Evolutionary conservation across 192 early-diverging fungal species (phyloP).

Genomic region (Pilobolus umbonatus): DNA sequence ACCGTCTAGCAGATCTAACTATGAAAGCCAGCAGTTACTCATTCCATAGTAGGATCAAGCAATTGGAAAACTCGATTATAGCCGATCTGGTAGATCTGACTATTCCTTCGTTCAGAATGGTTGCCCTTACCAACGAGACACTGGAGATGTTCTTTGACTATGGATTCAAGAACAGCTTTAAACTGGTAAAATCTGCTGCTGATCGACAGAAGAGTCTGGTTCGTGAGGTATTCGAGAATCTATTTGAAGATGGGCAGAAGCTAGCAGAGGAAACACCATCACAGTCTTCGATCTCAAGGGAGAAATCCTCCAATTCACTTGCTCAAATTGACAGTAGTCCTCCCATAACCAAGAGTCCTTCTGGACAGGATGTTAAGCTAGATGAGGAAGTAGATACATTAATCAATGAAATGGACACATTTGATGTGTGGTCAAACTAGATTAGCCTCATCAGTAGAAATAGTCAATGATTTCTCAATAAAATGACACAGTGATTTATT

Average conservation of each 20-base stretch:
- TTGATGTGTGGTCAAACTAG: constrained; percentile 20
- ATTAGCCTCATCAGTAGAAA: not conserved
- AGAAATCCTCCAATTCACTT: not conserved
- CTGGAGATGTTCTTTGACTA: constrained; percentile 81
- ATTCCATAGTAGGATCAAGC: constrained; percentile 1
- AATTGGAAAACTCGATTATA: constrained; percentile 5
- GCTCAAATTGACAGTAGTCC: constrained; percentile 26
- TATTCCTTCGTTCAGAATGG: constrained; percentile 49
- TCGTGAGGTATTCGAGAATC: constrained; percentile 52
- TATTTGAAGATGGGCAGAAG: constrained; percentile 47
- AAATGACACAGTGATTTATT: too few species aligned
- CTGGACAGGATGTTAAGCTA: constrained; percentile 16
- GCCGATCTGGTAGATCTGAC: constrained; percentile 7
- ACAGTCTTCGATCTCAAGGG: not conserved
- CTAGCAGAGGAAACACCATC: constrained; percentile 32
- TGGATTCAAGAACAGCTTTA: constrained; percentile 58
- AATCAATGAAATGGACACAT: constrained; percentile 14
- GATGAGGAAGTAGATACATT: constrained; percentile 42
- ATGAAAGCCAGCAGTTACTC: constrained; percentile 3
- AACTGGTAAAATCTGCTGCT: constrained; percentile 48
- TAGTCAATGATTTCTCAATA: not conserved
- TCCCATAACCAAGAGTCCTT: constrained; percentile 23
- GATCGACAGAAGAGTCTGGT: constrained; percentile 49
- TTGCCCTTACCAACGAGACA: constrained; percentile 80
- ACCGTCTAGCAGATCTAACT: constrained; percentile 8